Percentiles rank a stretch among this genome's conserved stretches.
Conservation (phyloP, 441 rosid species). For the Arabidopsis hybrid region DNA sequence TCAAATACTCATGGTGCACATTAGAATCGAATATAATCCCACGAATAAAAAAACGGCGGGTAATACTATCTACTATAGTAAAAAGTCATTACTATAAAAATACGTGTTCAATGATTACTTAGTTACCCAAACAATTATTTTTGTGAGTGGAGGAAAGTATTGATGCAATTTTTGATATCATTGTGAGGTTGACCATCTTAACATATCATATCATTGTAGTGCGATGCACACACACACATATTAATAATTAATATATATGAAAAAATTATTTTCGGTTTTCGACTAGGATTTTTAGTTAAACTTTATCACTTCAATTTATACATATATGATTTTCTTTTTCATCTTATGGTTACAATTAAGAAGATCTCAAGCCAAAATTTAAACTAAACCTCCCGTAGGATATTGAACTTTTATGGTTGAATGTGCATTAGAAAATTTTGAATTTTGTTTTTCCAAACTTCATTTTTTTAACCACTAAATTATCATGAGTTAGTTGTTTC, state of each 20-base stretch:
- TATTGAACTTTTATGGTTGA: not conserved
- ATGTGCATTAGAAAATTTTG: not conserved
- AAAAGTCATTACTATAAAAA: conserved; percentile 27
- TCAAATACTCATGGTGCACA: conserved; percentile 26
- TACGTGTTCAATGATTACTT: conserved; percentile 41
- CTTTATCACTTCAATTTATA: conserved; percentile 13
- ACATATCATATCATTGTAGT: conserved; percentile 41
- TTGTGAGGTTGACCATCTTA: conserved; percentile 46
- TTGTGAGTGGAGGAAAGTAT: conserved; percentile 44
- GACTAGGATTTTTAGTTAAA: conserved; percentile 15
- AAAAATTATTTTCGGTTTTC: not conserved
- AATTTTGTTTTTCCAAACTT: not conserved
- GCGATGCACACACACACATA: conserved; percentile 34
- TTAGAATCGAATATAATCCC: conserved; percentile 13
- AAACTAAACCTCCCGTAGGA: not conserved
- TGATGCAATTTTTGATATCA: conserved; percentile 34
- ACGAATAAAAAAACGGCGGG: conserved; percentile 27
- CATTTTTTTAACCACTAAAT: not conserved
- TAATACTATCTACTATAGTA: conserved; percentile 15
- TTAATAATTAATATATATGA: not conserved
- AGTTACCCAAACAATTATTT: conserved; percentile 18
- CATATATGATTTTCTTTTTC: not conserved
- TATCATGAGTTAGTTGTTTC: too few relatives aligned
- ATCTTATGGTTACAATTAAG: too few relatives aligned
- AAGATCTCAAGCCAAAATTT: not conserved